Conservation (phyloP, 2,329 filamentous ascomycete species). For the Colletotrichum sp. region DNA sequence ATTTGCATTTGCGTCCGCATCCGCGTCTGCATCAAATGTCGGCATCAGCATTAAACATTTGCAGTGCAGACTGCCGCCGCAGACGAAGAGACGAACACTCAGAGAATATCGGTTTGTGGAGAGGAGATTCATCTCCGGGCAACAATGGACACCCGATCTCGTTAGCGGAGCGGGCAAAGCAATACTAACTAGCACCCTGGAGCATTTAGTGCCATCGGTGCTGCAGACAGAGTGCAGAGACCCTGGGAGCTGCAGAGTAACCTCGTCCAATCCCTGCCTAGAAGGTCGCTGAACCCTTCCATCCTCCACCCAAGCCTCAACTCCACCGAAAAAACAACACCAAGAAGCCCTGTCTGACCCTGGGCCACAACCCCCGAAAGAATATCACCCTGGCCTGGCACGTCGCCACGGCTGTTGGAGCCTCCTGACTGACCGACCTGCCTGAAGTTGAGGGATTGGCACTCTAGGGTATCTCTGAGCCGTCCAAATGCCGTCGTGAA, state of each 20-base stretch:
- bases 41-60: background rate
- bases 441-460: background rate
- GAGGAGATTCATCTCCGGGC: slow-evolving; percentile 18
- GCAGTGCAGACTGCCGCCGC: background rate
- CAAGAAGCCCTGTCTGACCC: background rate
- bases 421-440: background rate
- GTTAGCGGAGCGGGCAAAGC: background rate
- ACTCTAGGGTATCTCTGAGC: background rate
- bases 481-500: background rate
- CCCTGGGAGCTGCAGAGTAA: background rate
- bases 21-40: background rate
- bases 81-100: background rate
- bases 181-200: background rate
- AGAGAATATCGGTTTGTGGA: background rate
- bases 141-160: slow-evolving; percentile 14
- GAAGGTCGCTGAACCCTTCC: slow-evolving; percentile 6
- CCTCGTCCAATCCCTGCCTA: slow-evolving; percentile 3
- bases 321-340: slow-evolving; percentile 15
- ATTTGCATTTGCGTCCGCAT: background rate
- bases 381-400: background rate
- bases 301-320: slow-evolving; percentile 3
- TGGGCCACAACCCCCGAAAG: background rate
- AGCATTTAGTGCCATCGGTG: slow-evolving; percentile 1
- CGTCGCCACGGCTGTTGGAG: background rate
- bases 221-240: slow-evolving; percentile 1